These are phyloP conservation scores for Leishmania mexicana DNA, from an alignment of 208 protist species.

Conservation along the genomic window DNA sequence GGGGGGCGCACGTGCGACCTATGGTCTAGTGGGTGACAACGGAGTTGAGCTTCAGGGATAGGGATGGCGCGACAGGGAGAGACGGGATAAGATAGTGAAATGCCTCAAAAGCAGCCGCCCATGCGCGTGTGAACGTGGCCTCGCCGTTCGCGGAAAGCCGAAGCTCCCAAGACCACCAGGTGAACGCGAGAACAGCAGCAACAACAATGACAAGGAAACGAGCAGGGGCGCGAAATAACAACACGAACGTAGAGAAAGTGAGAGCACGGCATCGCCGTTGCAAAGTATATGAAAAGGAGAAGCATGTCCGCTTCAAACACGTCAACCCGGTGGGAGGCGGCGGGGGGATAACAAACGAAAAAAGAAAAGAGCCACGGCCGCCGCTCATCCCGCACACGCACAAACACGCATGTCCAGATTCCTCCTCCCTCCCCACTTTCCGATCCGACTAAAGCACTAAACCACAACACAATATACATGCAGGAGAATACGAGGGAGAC, in stretches of 20 bases:
- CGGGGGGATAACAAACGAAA: not conserved
- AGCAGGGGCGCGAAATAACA: not conserved
- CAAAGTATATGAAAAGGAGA: not conserved
- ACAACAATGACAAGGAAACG: not conserved
- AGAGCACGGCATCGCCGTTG: not conserved
- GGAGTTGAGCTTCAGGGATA: not conserved
- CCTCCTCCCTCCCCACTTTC: not conserved
- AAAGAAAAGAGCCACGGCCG: not conserved
- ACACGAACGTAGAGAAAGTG: not conserved
- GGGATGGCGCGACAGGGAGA: not conserved
- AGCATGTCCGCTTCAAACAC: too few species aligned
- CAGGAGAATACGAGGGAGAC: too few species aligned
- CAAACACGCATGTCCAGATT: not conserved
- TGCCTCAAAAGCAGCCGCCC: not conserved
- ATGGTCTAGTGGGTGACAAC: not conserved
- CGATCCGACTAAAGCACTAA: not conserved
- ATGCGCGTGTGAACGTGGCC: not conserved
- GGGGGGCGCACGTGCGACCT: not conserved
- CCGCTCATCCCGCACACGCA: slow-evolving; percentile 1
- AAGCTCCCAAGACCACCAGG: not conserved
- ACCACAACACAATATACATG: too few species aligned
- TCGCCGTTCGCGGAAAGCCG: not conserved
- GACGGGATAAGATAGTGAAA: not conserved
- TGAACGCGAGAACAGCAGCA: not conserved
- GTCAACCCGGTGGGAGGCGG: not conserved